Evolutionary conservation across 441 rosid genomes (phyloP), one percentile per base, ranked within the genome.

Genomic region (Corymbia citriodora): DNA sequence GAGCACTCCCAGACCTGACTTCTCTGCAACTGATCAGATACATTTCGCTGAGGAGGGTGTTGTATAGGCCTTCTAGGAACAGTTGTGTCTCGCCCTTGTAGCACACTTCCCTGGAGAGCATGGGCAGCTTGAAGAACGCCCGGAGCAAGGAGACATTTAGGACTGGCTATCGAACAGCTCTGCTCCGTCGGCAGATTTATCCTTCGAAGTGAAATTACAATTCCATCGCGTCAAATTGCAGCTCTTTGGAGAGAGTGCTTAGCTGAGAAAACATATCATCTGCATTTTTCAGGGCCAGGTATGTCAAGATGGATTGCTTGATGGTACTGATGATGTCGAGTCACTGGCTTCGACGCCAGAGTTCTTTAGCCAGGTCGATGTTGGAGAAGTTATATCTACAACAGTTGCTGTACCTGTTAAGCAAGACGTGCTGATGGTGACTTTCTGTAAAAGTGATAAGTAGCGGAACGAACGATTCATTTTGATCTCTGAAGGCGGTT

Each of bases 101-200:
- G 49, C 33, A 21, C 40, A 12, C 87, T 33, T 33, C 23, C 2
- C 36, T 72, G 40, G 31, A 48, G 49, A 88, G 50, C 33, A n/a
- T 88, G 7, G 88, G 50, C 45, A 57, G 81, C 87, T 89, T 88
- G 45, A 21, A 49, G 88, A 90, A 89, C 4, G 11, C 25, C 18
- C 90, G 89, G 57, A 90, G 92, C 63, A 85, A 17, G 23, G 92
- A 90, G 61, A 92, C 90, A 86, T 92, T 85, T 49, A 88, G 49
- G 31, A 90, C 54, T 63, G 23, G 57, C 19, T 79, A 23, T 65
- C n/a, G 6, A 52, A 63, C 27, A 40, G 21, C 10, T 33, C 87
- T 6, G 61, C 29, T 31, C 23, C 54, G 6, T 27, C 2, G 18
- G 57, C 55, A 57, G 48, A 36, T 23, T 7, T 29, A 49, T 52